These are phyloP conservation scores for Gamarada debralockiae DNA, from an alignment of 495 filamentous ascomycete genomes.

Conservation along the genomic window DNA sequence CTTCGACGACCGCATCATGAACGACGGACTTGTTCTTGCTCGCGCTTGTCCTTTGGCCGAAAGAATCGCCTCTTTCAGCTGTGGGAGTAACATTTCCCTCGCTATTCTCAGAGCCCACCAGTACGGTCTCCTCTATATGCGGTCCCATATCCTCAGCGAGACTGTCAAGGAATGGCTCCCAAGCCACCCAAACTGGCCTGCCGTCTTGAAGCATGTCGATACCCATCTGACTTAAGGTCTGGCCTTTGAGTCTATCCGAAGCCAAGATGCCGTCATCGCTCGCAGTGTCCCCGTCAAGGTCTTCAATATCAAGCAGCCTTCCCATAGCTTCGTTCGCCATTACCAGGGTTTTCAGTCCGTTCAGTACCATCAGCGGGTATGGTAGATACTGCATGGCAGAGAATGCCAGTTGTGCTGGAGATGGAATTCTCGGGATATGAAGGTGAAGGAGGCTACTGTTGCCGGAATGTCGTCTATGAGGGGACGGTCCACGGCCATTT, in stretches of 20 bases:
- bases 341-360: conserved; percentile 57
- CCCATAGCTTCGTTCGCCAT: conserved; percentile 72
- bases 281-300: conserved; percentile 23
- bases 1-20: conserved; percentile 52
- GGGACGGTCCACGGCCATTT: conserved; percentile 12
- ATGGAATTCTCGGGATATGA: conserved; percentile 13
- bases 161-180: conserved; percentile 51
- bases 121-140: background rate
- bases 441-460: conserved; percentile 13
- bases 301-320: conserved; percentile 43
- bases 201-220: conserved; percentile 59
- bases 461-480: conserved; percentile 3
- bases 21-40: conserved; percentile 21
- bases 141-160: conserved; percentile 42
- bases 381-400: conserved; percentile 66
- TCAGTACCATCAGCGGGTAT: conserved; percentile 60
- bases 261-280: conserved; percentile 33
- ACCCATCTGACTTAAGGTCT: conserved; percentile 54
- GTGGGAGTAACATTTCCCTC: conserved; percentile 16
- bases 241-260: conserved; percentile 43
- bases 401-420: conserved; percentile 49
- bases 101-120: background rate
- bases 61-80: conserved; percentile 7
- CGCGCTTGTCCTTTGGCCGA: background rate
- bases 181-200: conserved; percentile 46